Evolutionary conservation across 805 yeast species (phyloP).

Genomic region (Komagataella mondaviorum): DNA sequence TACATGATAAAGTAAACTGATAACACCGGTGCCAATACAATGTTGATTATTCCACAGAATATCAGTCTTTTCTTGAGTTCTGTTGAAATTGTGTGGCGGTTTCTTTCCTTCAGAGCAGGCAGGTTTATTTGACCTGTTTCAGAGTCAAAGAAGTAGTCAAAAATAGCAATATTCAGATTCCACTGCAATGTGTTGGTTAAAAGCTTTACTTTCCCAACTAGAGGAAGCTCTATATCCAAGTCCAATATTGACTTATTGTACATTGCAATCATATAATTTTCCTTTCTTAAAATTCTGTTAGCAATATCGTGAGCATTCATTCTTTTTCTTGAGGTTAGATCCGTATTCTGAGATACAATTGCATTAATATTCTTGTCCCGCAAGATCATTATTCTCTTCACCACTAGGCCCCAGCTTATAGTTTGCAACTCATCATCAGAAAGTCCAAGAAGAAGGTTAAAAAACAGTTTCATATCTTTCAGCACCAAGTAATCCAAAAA

Average conservation of each 20-base stretch:
- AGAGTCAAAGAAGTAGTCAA: slow-evolving; percentile 68
- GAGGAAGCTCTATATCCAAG: slow-evolving; percentile 31
- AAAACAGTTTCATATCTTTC: slow-evolving; percentile 66
- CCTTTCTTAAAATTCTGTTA: slow-evolving; percentile 90
- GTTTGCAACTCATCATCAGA: slow-evolving; percentile 81
- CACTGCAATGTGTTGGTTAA: slow-evolving; percentile 87
- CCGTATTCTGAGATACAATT: slow-evolving; percentile 35
- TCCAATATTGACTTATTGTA: slow-evolving; percentile 68
- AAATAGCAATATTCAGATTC: slow-evolving; percentile 81
- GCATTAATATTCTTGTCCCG: slow-evolving; percentile 83
- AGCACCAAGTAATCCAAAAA: slow-evolving; percentile 53
- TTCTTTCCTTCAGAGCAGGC: slow-evolving; percentile 54
- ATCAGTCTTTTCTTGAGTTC: slow-evolving; percentile 72
- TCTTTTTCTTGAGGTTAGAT: slow-evolving; percentile 56
- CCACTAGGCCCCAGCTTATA: slow-evolving; percentile 83
- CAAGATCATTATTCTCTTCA: slow-evolving; percentile 57
- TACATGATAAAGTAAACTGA: slow-evolving; percentile 71
- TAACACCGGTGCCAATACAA: slow-evolving; percentile 74
- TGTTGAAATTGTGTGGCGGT: slow-evolving; percentile 48
- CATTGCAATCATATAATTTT: slow-evolving; percentile 84
- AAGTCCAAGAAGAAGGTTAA: slow-evolving; percentile 54
- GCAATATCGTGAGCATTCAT: slow-evolving; percentile 92
- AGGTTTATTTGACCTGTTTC: slow-evolving; percentile 71
- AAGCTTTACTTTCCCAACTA: slow-evolving; percentile 15
- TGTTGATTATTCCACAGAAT: slow-evolving; percentile 77